Conservation (phyloP, 1,139 yeast species). For the Arxiozyma bovina region DNA sequence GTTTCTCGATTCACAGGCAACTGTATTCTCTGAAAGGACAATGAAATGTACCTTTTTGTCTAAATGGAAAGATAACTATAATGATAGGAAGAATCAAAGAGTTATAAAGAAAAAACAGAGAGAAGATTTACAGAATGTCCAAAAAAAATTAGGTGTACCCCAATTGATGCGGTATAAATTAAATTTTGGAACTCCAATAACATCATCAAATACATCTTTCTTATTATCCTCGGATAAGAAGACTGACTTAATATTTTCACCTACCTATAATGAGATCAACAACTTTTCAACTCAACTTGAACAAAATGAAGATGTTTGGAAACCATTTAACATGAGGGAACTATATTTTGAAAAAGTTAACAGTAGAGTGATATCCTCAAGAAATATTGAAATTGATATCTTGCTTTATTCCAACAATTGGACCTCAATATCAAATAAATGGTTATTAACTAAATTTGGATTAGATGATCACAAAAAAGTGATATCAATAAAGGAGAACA, state of each 20-base stretch:
- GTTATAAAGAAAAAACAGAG: conserved; percentile 35
- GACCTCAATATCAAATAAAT: conserved; percentile 21
- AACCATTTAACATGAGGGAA: conserved; percentile 17
- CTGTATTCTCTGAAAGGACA: conserved; percentile 23
- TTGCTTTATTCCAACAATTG: conserved; percentile 22
- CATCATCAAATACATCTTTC: conserved; percentile 11
- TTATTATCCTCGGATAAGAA: conserved; percentile 11
- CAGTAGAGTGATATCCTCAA: conserved; percentile 10
- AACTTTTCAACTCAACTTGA: conserved; percentile 24
- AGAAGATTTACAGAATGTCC: conserved; percentile 37
- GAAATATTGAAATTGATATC: conserved; percentile 12
- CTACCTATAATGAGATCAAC: conserved; percentile 23
- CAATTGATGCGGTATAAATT: conserved; percentile 20
- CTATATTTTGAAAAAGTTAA: conserved; percentile 15
- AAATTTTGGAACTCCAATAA: conserved; percentile 12
- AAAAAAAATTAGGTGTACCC: conserved; percentile 33
- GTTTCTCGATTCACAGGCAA: conserved; percentile 39
- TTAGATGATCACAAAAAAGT: conserved; percentile 5
- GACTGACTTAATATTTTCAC: conserved; percentile 17
- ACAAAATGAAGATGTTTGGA: conserved; percentile 21
- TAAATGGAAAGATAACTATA: conserved; percentile 28
- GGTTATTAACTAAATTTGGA: conserved; percentile 26
- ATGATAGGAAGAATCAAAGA: conserved; percentile 29
- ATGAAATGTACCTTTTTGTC: conserved; percentile 29
- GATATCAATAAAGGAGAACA: not conserved